These are phyloP conservation scores for Kockovaella imperatae DNA, from an alignment of 768 basidiomycete genomes.

Conservation along the genomic window DNA sequence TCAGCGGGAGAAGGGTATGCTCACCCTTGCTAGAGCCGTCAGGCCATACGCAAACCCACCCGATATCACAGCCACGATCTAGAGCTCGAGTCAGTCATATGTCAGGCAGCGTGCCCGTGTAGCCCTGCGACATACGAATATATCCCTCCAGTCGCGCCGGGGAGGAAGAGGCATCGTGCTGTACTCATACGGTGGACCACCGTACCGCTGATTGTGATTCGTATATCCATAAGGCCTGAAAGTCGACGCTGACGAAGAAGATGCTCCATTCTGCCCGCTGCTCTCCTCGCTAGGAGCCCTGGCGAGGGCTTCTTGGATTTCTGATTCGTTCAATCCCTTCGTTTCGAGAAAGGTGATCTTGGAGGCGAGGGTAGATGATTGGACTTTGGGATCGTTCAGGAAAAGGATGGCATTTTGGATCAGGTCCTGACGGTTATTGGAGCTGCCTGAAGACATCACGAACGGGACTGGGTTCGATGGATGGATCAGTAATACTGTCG, in stretches of 20 bases:
- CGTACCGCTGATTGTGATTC: conserved; percentile 8
- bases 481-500: too few relatives aligned
- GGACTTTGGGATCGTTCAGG: conserved; percentile 75
- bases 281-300: conserved; percentile 49
- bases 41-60: conserved; percentile 77
- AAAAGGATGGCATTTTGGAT: conserved; percentile 75
- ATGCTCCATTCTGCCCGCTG: background rate
- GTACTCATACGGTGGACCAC: conserved; percentile 11
- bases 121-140: conserved; percentile 61
- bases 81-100: conserved; percentile 7
- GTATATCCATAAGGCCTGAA: background rate
- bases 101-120: background rate
- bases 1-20: conserved; percentile 14
- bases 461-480: too few relatives aligned
- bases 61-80: conserved; percentile 91
- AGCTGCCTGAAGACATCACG: too few relatives aligned
- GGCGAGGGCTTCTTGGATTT: conserved; percentile 81
- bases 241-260: background rate
- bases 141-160: conserved; percentile 90
- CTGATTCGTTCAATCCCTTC: conserved; percentile 72
- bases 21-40: conserved; percentile 66
- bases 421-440: too few relatives aligned
- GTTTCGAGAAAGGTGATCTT: conserved; percentile 90
- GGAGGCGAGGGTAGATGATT: conserved; percentile 69
- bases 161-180: conserved; percentile 39